A percentile compares a stretch with the other conserved stretches of the same genome.
Conservation (phyloP, 2,329 filamentous ascomycete species). For the Onygenales sp. region DNA sequence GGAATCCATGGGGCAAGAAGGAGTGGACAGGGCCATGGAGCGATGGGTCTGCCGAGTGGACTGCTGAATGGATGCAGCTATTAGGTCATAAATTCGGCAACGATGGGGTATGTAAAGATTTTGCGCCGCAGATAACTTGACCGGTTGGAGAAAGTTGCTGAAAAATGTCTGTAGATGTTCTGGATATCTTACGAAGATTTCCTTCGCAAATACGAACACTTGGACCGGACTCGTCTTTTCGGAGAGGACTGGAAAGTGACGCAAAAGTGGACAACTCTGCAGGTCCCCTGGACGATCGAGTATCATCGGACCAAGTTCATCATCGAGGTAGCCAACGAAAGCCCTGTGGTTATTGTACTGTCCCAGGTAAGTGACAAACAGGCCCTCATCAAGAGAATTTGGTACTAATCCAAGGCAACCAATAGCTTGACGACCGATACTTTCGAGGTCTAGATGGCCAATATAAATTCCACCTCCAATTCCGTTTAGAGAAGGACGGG, state of each 20-base stretch:
- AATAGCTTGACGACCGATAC: conserved; percentile 50
- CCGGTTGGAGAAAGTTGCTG: not conserved
- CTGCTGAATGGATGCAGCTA: conserved; percentile 63
- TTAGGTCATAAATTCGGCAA: conserved; percentile 67
- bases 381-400: not conserved
- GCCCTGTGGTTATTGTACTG: conserved; percentile 49
- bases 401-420: conserved; percentile 10
- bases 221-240: conserved; percentile 53
- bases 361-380: conserved; percentile 34
- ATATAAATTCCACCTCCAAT: conserved; percentile 49
- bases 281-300: conserved; percentile 51
- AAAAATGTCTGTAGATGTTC: conserved; percentile 33
- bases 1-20: conserved; percentile 72
- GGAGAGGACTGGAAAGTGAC: conserved; percentile 51
- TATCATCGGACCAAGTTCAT: conserved; percentile 53
- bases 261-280: conserved; percentile 52
- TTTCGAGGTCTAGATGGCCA: conserved; percentile 49
- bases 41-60: conserved; percentile 80
- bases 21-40: conserved; percentile 78
- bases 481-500: conserved; percentile 50
- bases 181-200: conserved; percentile 54
- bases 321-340: conserved; percentile 41
- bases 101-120: conserved; percentile 45
- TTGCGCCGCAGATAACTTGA: not conserved
- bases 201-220: conserved; percentile 48